Base-by-base conservation (phyloP, 768 basidiomycete genomes). In the Galerina sulciceps region DNA sequence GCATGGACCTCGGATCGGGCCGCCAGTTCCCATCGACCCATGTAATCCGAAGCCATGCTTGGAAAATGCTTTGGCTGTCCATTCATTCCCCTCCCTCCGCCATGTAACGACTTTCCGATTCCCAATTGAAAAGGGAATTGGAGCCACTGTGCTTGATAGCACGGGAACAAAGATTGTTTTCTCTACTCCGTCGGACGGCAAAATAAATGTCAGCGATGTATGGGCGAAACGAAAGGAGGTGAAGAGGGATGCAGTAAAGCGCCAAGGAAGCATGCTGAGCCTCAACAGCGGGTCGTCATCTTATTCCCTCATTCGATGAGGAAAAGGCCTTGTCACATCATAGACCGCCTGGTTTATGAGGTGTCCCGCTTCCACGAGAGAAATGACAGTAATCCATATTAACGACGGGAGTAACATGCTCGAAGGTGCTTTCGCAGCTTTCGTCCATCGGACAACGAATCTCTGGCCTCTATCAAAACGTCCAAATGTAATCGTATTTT, bases 81-180 rank as follows among this genome's bases (percentile, higher is more conserved):
- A 86, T 66, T 75, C 82, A 1, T 89, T 85, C 68, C 90, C 91
- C 0, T 78, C 79, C 1, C 72, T 92, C 54, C 75, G 81, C 3
- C 84, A 84, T 56, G 81, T 91, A 5, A 79, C 81, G 50, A 76
- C 71, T 1, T 60, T 73, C 22, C 47, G 64, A 3, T 54, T 69
- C 14, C 57, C 74, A 53, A 77, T 81, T 45, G 75, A 79, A 17
- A 74, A 85, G 38, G 81, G 85, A n/a, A 77, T 92, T 36, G 80
- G 81, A 14, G 84, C 84, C 42, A 83, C 85, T 57, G 75, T 90
- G 2, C 61, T 79, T n/a, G 66, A 67, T 63, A 63, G 65, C 13
- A 64, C 65, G 17, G 68, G 70, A 1, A 70, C 64, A n/a, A 69
- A 69, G 56, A 44, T 71, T 10, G 62, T 71, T 10, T 66, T 69